Evolutionary conservation across 352 stramenopile genomes (phyloP).

Genomic region (Phytopythium delawarense): DNA sequence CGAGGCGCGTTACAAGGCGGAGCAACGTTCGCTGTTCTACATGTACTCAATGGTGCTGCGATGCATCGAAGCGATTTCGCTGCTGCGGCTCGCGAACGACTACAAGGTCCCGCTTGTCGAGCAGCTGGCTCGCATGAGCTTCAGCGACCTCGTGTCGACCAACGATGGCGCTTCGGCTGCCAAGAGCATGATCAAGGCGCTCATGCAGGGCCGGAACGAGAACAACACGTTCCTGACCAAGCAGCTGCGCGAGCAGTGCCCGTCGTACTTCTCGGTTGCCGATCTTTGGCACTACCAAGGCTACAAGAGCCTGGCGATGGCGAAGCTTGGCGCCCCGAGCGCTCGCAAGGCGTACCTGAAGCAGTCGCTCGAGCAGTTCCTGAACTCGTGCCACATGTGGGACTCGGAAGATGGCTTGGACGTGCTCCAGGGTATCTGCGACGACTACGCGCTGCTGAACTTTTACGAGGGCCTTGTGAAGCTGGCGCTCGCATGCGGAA

Average conservation of each 20-base stretch:
- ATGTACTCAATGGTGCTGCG: conserved; percentile 74
- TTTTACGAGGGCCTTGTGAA: conserved; percentile 88
- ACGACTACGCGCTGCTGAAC: conserved; percentile 73
- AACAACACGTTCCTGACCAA: conserved; percentile 82
- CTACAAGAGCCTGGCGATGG: conserved; percentile 78
- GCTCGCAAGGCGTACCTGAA: conserved; percentile 58
- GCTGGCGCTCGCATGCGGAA: conserved; percentile 69
- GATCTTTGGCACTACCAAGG: conserved; percentile 84
- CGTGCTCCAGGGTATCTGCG: conserved; percentile 74
- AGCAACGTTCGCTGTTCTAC: conserved; percentile 80
- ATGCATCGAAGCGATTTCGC: conserved; percentile 75
- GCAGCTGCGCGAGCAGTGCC: conserved; percentile 80
- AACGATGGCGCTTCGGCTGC: conserved; percentile 49
- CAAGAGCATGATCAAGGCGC: conserved; percentile 74
- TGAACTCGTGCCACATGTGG: conserved; percentile 84
- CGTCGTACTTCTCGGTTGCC: conserved; percentile 77
- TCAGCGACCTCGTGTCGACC: conserved; percentile 75
- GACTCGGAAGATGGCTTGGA: conserved; percentile 73
- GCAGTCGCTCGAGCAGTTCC: conserved; percentile 74
- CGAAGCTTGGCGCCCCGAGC: conserved; percentile 59
- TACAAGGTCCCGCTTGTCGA: conserved; percentile 72
- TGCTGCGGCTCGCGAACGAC: conserved; percentile 59
- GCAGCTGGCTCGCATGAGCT: conserved; percentile 52
- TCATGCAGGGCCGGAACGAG: conserved; percentile 76
- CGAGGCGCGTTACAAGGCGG: conserved; percentile 73